Conservation (phyloP, 257 asterid species). For the Lithospermum erythrorhizon region DNA sequence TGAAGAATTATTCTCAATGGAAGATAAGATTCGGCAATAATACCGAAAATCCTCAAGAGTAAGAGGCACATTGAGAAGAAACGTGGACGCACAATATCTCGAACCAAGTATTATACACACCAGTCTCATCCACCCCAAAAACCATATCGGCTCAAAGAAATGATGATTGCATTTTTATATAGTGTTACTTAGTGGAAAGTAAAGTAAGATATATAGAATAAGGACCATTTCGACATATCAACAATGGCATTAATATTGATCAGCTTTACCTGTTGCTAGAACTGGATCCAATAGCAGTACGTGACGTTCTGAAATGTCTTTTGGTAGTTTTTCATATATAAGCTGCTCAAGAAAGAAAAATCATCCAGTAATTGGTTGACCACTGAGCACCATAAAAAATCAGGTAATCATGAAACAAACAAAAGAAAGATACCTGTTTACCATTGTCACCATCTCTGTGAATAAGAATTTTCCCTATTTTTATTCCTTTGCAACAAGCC, state of each 20-base stretch:
- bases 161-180: background rate
- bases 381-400: background rate
- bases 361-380: background rate
- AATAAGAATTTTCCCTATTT: constrained; percentile 91
- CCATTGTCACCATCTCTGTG: constrained; percentile 98
- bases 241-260: background rate
- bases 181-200: background rate
- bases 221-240: background rate
- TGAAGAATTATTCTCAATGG: background rate
- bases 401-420: constrained; percentile 5
- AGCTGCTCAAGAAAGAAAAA: constrained; percentile 45
- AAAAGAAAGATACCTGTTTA: constrained; percentile 50
- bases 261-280: constrained; percentile 80
- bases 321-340: constrained; percentile 92
- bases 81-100: background rate
- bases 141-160: background rate
- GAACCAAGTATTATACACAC: background rate
- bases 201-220: background rate
- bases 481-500: constrained; percentile 98
- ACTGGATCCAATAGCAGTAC: constrained; percentile 97
- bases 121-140: background rate
- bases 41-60: background rate
- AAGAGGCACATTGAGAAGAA: background rate
- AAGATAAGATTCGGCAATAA: too few relatives aligned
- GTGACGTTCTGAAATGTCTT: constrained; percentile 82